phyloP scores from a whole-genome alignment of 495 filamentous ascomycete species.

The Aspergillus funiculosus region DNA sequence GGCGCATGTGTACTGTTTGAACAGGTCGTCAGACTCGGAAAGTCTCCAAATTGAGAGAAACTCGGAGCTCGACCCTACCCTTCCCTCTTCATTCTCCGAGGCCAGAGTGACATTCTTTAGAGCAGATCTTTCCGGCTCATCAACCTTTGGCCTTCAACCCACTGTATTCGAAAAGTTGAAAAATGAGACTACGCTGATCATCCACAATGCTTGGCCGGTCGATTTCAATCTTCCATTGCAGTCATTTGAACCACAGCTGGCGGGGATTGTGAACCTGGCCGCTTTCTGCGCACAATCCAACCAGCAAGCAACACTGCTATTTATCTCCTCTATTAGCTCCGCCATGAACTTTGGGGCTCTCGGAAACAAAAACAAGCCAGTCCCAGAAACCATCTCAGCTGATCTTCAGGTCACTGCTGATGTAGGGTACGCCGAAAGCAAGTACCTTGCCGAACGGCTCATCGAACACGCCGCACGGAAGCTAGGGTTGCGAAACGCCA shows the following conservation, averaged over 20 bases:
- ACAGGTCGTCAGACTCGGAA: slow-evolving; percentile 32
- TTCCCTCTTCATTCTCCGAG: slow-evolving; percentile 4
- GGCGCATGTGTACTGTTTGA: slow-evolving; percentile 50
- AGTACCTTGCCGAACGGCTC: slow-evolving; percentile 7
- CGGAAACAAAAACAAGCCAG: neutral
- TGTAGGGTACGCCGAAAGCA: slow-evolving; percentile 10
- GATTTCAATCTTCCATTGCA: slow-evolving; percentile 7
- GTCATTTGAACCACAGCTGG: slow-evolving; percentile 3
- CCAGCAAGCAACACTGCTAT: neutral
- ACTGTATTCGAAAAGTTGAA: slow-evolving; percentile 35
- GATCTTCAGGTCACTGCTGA: neutral
- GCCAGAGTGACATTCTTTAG: slow-evolving; percentile 40
- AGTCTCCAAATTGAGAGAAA: slow-evolving; percentile 14
- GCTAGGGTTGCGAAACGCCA: neutral
- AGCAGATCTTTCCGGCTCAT: slow-evolving; percentile 38
- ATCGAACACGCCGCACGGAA: neutral
- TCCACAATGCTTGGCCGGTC: slow-evolving; percentile 8
- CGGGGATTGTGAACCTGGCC: neutral
- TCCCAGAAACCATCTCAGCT: neutral
- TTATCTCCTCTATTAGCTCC: slow-evolving; percentile 5
- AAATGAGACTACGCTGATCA: slow-evolving; percentile 30
- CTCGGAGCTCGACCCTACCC: slow-evolving; percentile 8
- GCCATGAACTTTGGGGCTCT: neutral
- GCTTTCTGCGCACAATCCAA: neutral
- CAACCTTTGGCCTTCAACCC: slow-evolving; percentile 39